Conservation (phyloP, 371 early-diverging fungal species). For the Apophysomyces variabilis region DNA sequence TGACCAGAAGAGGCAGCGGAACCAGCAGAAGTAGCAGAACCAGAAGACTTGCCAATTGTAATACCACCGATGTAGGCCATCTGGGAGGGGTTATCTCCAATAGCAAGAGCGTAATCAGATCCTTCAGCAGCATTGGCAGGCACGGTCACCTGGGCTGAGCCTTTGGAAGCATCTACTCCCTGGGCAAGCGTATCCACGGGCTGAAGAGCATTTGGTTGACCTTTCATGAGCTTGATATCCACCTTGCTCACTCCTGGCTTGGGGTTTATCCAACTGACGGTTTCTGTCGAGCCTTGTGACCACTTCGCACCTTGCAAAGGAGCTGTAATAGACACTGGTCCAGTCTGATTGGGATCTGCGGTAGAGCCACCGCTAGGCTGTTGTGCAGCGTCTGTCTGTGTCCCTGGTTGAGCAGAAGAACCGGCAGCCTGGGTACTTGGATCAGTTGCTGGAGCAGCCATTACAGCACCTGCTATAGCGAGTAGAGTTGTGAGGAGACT, state of each 20-base stretch:
- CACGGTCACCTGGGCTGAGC: constrained; percentile 38
- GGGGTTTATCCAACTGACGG: constrained; percentile 49
- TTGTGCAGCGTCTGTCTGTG: neutral
- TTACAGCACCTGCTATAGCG: constrained; percentile 14
- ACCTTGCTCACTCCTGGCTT: constrained; percentile 35
- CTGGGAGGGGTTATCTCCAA: constrained; percentile 33
- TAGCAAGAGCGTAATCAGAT: constrained; percentile 43
- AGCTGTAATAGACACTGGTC: constrained; percentile 41
- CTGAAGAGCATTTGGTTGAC: constrained; percentile 43
- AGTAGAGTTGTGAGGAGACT: constrained; percentile 14
- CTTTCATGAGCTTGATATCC: constrained; percentile 48
- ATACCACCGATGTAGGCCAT: constrained; percentile 51
- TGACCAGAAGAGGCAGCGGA: constrained; percentile 1
- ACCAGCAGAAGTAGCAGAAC: neutral
- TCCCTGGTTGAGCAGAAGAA: constrained; percentile 1
- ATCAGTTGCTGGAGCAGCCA: constrained; percentile 13
- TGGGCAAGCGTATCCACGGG: constrained; percentile 40
- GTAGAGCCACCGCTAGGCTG: neutral
- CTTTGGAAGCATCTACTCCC: constrained; percentile 39
- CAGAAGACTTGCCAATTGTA: constrained; percentile 15
- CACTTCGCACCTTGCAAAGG: constrained; percentile 44
- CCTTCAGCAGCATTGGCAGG: constrained; percentile 46
- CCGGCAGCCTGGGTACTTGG: constrained; percentile 7
- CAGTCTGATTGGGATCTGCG: constrained; percentile 12
- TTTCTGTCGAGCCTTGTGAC: constrained; percentile 40